phyloP scores from a whole-genome alignment of 345 rosid genomes.

The Angophora floribunda region DNA sequence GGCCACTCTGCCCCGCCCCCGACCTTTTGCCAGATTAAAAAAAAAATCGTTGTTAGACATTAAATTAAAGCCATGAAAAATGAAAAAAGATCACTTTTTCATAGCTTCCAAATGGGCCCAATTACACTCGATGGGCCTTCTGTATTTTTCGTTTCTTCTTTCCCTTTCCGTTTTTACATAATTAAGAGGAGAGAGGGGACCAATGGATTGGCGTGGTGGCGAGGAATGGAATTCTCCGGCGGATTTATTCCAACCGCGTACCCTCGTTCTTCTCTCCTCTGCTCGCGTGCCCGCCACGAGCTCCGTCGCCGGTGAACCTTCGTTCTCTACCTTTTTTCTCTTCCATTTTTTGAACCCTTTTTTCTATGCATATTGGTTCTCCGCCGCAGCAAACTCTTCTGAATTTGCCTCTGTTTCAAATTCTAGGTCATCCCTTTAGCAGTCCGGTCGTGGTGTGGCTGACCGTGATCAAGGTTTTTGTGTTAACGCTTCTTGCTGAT shows the following conservation, averaged over 20 bases:
- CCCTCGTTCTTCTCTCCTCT: not conserved
- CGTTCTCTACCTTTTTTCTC: not conserved
- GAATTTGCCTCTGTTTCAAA: not conserved
- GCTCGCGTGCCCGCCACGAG: not conserved
- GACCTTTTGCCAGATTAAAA: not conserved
- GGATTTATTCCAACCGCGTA: not conserved
- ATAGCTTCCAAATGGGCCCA: not conserved
- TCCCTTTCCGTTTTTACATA: not conserved
- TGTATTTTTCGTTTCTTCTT: not conserved
- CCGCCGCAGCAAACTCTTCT: not conserved
- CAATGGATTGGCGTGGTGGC: not conserved
- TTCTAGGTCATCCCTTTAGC: not conserved
- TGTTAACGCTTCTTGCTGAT: not conserved
- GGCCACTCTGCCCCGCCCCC: too few relatives aligned
- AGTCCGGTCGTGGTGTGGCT: not conserved
- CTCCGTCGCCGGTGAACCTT: not conserved
- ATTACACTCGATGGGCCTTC: not conserved
- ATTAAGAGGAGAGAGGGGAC: not conserved
- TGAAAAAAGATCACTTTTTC: rapidly evolving
- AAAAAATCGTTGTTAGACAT: too few relatives aligned
- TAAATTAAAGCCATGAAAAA: too few relatives aligned
- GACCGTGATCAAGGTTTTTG: not conserved
- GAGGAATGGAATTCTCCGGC: not conserved
- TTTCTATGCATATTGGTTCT: not conserved
- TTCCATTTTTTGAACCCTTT: not conserved